Percentiles rank a stretch among this genome's conserved stretches.
Evolutionary conservation across 2,329 filamentous ascomycete species (phyloP).

Genomic region (Monilinia fructicola): DNA sequence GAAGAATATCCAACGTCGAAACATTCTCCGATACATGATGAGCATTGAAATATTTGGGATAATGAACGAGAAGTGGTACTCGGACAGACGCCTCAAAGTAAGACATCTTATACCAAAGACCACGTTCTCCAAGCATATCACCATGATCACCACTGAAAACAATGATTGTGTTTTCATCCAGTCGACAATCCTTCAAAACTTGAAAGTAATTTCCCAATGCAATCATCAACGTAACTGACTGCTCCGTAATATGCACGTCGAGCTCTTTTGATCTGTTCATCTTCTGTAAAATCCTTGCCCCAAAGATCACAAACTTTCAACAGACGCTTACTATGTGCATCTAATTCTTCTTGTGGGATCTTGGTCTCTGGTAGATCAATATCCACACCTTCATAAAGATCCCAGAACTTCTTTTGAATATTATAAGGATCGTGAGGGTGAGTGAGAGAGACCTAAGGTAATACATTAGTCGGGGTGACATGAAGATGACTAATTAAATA

Average conservation of each 20-base stretch:
- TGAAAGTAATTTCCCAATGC: constrained; percentile 77
- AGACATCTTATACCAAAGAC: constrained; percentile 96
- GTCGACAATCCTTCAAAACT: constrained; percentile 73
- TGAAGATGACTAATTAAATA: neutral
- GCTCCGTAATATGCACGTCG: constrained; percentile 89
- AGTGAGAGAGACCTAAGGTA: constrained; percentile 67
- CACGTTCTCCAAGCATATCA: constrained; percentile 92
- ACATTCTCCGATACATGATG: constrained; percentile 81
- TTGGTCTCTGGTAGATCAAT: constrained; percentile 78
- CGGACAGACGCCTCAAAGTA: constrained; percentile 92
- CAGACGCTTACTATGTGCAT: constrained; percentile 82
- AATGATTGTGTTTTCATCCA: constrained; percentile 84
- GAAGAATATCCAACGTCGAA: constrained; percentile 85
- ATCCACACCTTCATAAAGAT: constrained; percentile 83
- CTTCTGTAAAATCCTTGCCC: constrained; percentile 77
- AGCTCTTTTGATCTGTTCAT: constrained; percentile 82
- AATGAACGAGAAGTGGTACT: constrained; percentile 82
- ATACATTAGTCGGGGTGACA: neutral
- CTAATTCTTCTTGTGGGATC: constrained; percentile 78
- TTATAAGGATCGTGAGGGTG: constrained; percentile 95
- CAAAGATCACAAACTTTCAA: constrained; percentile 84
- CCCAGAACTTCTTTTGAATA: constrained; percentile 92
- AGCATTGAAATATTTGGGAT: constrained; percentile 72
- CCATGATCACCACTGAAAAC: constrained; percentile 93
- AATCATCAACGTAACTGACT: constrained; percentile 91